A percentile compares a stretch with the other conserved stretches of the same genome.
These are phyloP conservation scores for Penicillium maclennaniae DNA, from an alignment of 495 filamentous ascomycete genomes.

Conservation along the genomic window DNA sequence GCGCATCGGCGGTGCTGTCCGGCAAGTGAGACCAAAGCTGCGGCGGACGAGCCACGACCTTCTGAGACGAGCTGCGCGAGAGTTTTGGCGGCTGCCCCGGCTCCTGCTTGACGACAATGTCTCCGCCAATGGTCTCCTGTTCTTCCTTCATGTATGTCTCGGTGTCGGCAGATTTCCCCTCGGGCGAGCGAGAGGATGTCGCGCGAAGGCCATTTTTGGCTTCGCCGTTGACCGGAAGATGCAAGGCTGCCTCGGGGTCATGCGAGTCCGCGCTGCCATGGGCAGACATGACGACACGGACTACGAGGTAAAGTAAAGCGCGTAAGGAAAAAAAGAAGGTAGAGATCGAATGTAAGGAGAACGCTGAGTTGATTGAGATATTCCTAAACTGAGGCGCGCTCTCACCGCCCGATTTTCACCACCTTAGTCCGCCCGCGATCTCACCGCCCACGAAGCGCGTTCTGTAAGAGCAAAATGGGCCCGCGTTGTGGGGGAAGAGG, in stretches of 20 bases:
- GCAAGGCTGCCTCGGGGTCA: slow-evolving; percentile 14
- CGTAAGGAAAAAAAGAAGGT: slow-evolving; percentile 2
- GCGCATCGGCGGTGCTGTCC: slow-evolving; percentile 72
- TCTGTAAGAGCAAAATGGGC: background rate
- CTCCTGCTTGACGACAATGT: slow-evolving; percentile 61
- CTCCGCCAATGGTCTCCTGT: slow-evolving; percentile 50
- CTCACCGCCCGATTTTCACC: slow-evolving; percentile 12
- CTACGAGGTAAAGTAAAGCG: slow-evolving; percentile 15
- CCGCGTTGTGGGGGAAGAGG: too few relatives aligned
- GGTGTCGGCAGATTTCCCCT: background rate
- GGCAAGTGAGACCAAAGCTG: slow-evolving; percentile 65
- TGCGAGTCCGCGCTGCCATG: slow-evolving; percentile 43
- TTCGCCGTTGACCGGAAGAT: slow-evolving; percentile 13
- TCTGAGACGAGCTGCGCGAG: slow-evolving; percentile 70
- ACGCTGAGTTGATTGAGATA: slow-evolving; percentile 8
- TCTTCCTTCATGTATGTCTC: slow-evolving; percentile 26
- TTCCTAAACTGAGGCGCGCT: slow-evolving; percentile 13
- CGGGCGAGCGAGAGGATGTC: slow-evolving; percentile 13
- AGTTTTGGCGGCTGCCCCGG: slow-evolving; percentile 68
- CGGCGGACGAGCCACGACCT: slow-evolving; percentile 55
- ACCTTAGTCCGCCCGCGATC: background rate
- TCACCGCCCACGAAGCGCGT: background rate
- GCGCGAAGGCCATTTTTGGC: slow-evolving; percentile 12
- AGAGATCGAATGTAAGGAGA: slow-evolving; percentile 2
- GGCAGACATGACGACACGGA: slow-evolving; percentile 47